Evolutionary conservation across 1,284 basidiomycete genomes (phyloP).

Genomic region (Termitomyces sp.): DNA sequence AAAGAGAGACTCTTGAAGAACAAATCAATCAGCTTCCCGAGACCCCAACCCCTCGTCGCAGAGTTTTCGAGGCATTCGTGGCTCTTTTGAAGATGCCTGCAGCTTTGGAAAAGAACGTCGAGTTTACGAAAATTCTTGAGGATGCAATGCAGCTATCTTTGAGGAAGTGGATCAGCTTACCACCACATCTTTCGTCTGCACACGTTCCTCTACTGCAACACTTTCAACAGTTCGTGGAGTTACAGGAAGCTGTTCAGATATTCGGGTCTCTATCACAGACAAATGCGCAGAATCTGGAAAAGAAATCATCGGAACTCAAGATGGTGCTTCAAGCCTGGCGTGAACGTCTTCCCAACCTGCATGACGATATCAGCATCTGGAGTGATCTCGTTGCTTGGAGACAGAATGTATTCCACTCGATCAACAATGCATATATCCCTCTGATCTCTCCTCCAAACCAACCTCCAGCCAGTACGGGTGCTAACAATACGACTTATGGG

Average conservation of each 20-base stretch:
- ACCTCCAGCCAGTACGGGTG: conserved; percentile 43
- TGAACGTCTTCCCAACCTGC: conserved; percentile 91
- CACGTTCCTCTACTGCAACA: conserved; percentile 95
- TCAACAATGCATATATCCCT: conserved; percentile 96
- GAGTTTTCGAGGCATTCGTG: conserved; percentile 95
- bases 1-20: conserved; percentile 79
- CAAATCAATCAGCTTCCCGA: conserved; percentile 82
- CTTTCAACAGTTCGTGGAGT: conserved; percentile 98
- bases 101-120: conserved; percentile 66
- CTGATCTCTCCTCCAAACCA: conserved; percentile 62
- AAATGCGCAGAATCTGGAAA: conserved; percentile 86
- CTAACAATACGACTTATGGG: conserved; percentile 80
- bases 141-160: conserved; percentile 97
- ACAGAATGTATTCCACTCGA: conserved; percentile 89
- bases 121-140: conserved; percentile 86
- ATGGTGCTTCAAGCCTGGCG: conserved; percentile 96
- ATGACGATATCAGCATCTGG: conserved; percentile 99
- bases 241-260: conserved; percentile 94
- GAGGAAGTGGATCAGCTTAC: conserved; percentile 93
- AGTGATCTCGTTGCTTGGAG: conserved; percentile 98
- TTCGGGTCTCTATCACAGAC: conserved; percentile 90
- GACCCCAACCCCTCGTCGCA: conserved; percentile 86
- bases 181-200: conserved; percentile 80
- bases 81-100: conserved; percentile 70
- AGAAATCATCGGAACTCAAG: conserved; percentile 93